Evolutionary conservation across 345 rosid genomes (phyloP), one percentile per base, ranked within the genome.

Genomic region (Ceriops tagal): DNA sequence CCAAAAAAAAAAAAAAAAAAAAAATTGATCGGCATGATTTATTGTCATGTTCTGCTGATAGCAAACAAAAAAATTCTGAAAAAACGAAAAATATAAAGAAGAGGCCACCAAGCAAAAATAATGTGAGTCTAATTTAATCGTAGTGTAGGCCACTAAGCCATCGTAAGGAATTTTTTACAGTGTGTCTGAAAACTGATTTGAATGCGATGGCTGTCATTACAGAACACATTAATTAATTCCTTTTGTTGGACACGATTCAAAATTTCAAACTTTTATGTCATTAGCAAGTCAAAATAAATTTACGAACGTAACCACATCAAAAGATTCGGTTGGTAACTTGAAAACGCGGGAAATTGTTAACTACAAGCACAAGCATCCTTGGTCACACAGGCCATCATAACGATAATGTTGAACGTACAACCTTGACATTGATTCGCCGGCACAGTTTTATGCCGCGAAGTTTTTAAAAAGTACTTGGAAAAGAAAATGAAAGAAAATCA

Each of bases 281-380:
- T 75, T 81, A 75, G 82, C 88, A 62, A 47, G 56, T 63, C 43
- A 34, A 55, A 28, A 20, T 15, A 16, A 67, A 46, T 28, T 61
- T 20, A 2, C 2, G 5, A 21, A 47, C 51, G 67, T 55, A 70
- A 64, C 62, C 53, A 65, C 78, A 84, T 75, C 77, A 77, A 73
- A 83, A 81, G 90, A 89, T 85, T 87, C 86, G 81, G 69, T 66
- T 78, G 84, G 71, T 79, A 80, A 68, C 90, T 87, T 89, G 78
- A 77, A 76, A 78, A 75, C 80, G 71, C 76, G 79, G 86, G 87
- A 85, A 84, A 81, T 83, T 83, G 92, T 85, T 89, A 74, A 80
- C 87, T 83, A 83, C 88, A 87, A 89, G 92, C 79, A 82, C 75
- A 82, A 72, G 84, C 87, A 81, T 85, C 79, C 74, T 71, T 58